Base-by-base conservation (phyloP, 129 eudicot species). In the Lactuca saligna region DNA sequence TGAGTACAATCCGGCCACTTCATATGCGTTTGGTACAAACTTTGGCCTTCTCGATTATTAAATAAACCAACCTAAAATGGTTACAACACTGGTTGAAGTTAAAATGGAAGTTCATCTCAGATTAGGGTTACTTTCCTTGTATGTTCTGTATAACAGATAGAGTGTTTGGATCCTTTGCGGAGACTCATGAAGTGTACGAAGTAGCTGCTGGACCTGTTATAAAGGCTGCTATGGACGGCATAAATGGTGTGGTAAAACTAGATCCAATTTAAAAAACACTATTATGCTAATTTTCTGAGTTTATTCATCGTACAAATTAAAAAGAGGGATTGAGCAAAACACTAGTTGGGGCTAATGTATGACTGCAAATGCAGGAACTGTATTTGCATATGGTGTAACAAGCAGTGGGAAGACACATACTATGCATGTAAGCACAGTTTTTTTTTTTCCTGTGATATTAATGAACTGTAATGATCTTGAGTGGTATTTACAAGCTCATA, bases 341-440 rank as follows among this genome's bases (percentile, higher is more conserved):
- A 15, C 13, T 63, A 32, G 15, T 17, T 49, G 35, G 69, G 61
- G 55, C 67, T 78, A 53, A 84, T 70, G 46, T 58, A 49, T 32
- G 67, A 33, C 17, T 68, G 49, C 44, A 66, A 58, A 61, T 79
- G 84, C 84, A 93, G 99, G 99, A 61, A 93, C 99, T 66, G 99
- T 93, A 14, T 93, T 93, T 72, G 99, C 99, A 41, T 93, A 93
- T 83, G 99, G 99, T 81, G 99, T 93, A 70, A 93, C 99, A 78
- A 93, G 99, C 57, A 93, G 99, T 85, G 99, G 99, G 63, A 93
- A 93, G 85, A 93, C 99, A 5, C 99, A 93, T 77, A 93, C 99
- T 6, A 93, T 93, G 99, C 99, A 93, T 89, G 99, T 93, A 77
- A 93, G 97, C 77, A 34, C 54, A 51, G 29, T 55, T 67, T 54